A percentile compares a stretch with the other conserved stretches of the same genome.
Conservation (phyloP, 139 green algal species). For the Chlorella sp. region DNA sequence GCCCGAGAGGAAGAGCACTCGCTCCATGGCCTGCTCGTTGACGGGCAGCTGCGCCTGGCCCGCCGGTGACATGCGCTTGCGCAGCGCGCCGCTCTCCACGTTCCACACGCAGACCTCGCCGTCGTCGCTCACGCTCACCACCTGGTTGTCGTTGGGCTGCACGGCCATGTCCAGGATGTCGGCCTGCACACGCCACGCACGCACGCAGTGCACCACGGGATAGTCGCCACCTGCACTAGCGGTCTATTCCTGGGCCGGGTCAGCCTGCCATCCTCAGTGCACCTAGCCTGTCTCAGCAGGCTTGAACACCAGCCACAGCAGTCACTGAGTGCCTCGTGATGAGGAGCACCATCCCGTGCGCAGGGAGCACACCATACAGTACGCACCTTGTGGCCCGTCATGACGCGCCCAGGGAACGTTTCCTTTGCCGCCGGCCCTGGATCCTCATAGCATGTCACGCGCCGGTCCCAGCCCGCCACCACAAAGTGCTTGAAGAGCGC, state of each 20-base stretch:
- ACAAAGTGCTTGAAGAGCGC: slow-evolving; percentile 40
- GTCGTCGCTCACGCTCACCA: slow-evolving; percentile 38
- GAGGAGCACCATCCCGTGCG: too few relatives aligned
- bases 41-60: slow-evolving; percentile 22
- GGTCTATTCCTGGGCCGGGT: too few relatives aligned
- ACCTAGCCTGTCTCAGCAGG: too few relatives aligned
- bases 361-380: too few relatives aligned
- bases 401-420: slow-evolving; percentile 17
- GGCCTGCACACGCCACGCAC: slow-evolving; percentile 5
- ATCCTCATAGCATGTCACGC: slow-evolving; percentile 57
- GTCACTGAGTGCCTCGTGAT: too few relatives aligned
- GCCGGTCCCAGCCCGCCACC: slow-evolving; percentile 54
- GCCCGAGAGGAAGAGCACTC: slow-evolving; percentile 34
- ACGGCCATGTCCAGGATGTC: slow-evolving; percentile 49
- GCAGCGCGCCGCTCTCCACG: slow-evolving; percentile 8
- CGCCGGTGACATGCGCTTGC: neutral
- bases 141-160: slow-evolving; percentile 19
- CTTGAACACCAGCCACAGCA: too few relatives aligned
- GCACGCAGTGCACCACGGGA: too few relatives aligned
- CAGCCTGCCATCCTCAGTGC: too few relatives aligned
- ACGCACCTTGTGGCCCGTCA: slow-evolving; percentile 32
- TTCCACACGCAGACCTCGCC: slow-evolving; percentile 36
- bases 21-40: slow-evolving; percentile 43
- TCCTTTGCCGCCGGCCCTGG: slow-evolving; percentile 15
- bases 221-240: too few relatives aligned